These are phyloP conservation scores for Aspergillus sergii DNA, from an alignment of 2,329 filamentous ascomycete genomes.

Conservation along the genomic window DNA sequence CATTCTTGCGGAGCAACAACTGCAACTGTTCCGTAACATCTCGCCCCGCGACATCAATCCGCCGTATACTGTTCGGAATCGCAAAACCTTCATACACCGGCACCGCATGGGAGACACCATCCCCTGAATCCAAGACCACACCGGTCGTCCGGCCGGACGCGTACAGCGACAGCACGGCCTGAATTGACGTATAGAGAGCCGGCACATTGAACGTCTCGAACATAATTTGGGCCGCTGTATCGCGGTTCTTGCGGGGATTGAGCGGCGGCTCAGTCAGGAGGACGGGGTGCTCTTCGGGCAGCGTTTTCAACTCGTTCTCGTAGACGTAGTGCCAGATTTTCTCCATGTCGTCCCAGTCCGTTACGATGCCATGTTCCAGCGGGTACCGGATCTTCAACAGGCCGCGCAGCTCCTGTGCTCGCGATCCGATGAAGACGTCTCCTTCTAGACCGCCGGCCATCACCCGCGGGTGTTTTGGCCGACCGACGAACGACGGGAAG, in stretches of 20 bases:
- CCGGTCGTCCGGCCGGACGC: slow-evolving; percentile 94
- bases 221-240: slow-evolving; percentile 93
- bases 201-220: slow-evolving; percentile 99
- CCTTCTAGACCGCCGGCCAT: slow-evolving; percentile 96
- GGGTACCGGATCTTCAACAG: slow-evolving; percentile 95
- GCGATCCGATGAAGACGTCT: slow-evolving; percentile 93
- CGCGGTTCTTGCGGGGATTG: slow-evolving; percentile 92
- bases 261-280: slow-evolving; percentile 93
- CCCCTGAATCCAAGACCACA: slow-evolving; percentile 91
- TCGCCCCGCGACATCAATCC: slow-evolving; percentile 93
- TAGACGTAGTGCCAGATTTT: slow-evolving; percentile 99
- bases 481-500: slow-evolving; percentile 95
- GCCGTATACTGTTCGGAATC: slow-evolving; percentile 89
- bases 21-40: slow-evolving; percentile 97
- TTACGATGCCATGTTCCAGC: slow-evolving; percentile 95
- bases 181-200: slow-evolving; percentile 93
- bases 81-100: slow-evolving; percentile 98
- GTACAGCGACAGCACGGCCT: slow-evolving; percentile 94
- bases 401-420: slow-evolving; percentile 86
- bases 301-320: slow-evolving; percentile 89
- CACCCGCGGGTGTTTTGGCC: slow-evolving; percentile 92
- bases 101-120: slow-evolving; percentile 95
- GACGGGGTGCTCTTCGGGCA: slow-evolving; percentile 98
- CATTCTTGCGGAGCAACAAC: slow-evolving; percentile 83
- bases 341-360: slow-evolving; percentile 99